A percentile compares a stretch with the other conserved stretches of the same genome.
These are phyloP conservation scores for Aegle marmelos DNA, from an alignment of 345 rosid genomes.

Conservation along the genomic window DNA sequence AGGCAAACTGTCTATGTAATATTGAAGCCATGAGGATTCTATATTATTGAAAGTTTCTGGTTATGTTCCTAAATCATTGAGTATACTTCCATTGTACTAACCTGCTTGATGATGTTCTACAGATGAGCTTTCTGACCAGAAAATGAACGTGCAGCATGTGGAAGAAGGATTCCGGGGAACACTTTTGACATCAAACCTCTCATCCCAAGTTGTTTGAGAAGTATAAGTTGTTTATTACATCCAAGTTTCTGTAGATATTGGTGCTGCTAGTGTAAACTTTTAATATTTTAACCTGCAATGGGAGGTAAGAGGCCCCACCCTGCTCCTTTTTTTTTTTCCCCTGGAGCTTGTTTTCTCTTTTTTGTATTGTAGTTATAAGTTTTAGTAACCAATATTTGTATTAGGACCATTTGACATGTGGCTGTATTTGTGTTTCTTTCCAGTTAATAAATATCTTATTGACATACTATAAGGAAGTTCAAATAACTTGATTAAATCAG, in stretches of 20 bases:
- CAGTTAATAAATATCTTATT: neutral
- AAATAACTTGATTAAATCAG: neutral
- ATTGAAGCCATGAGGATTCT: too few relatives aligned
- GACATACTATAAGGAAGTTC: neutral
- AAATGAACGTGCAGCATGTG: conserved; percentile 45
- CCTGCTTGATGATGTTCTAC: conserved; percentile 14
- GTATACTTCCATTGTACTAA: neutral
- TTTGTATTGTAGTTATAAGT: neutral
- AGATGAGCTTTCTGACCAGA: conserved; percentile 86
- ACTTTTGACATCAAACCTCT: conserved; percentile 64
- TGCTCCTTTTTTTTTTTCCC: neutral
- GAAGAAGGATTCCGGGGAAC: conserved; percentile 96
- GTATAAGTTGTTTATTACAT: conserved; percentile 1
- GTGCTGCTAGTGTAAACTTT: conserved; percentile 13
- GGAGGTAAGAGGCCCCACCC: conserved; percentile 18
- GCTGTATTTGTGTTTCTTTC: neutral
- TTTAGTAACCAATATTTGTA: neutral
- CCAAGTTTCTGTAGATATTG: conserved; percentile 21
- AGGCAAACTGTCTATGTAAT: neutral
- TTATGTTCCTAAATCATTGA: neutral
- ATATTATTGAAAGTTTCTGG: too few relatives aligned
- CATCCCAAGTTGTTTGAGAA: conserved; percentile 58
- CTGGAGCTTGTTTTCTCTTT: neutral
- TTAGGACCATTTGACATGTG: neutral
- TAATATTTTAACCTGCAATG: conserved; percentile 2